phyloP scores from a whole-genome alignment of 495 filamentous ascomycete species.

The Xylaria longipes region DNA sequence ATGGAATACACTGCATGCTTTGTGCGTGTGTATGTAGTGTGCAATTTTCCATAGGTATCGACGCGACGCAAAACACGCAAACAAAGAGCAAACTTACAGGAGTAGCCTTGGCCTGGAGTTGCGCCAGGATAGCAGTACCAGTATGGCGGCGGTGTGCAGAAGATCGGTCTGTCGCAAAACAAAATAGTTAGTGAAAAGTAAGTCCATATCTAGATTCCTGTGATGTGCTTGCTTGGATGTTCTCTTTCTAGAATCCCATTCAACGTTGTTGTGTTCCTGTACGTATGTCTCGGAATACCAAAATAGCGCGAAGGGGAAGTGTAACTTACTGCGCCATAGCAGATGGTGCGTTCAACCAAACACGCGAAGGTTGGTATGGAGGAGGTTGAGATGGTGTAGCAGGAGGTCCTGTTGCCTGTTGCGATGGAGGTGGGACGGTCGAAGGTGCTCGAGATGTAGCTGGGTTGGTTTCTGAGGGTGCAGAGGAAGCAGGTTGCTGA shows the following conservation, averaged over 20 bases:
- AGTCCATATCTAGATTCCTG: neutral
- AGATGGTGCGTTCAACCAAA: neutral
- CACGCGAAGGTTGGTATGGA: neutral
- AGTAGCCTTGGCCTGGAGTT: neutral
- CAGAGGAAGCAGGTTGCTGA: neutral
- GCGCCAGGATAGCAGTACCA: slow-evolving; percentile 14
- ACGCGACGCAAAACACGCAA: neutral
- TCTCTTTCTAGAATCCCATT: neutral
- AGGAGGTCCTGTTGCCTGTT: neutral
- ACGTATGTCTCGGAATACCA: neutral
- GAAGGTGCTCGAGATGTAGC: neutral
- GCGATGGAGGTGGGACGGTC: neutral
- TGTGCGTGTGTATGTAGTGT: neutral
- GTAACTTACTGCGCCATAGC: slow-evolving; percentile 7
- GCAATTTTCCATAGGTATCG: neutral
- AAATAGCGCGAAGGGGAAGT: neutral
- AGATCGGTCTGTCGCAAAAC: neutral
- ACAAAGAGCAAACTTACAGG: slow-evolving; percentile 9
- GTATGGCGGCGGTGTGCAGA: neutral
- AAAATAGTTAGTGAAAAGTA: neutral
- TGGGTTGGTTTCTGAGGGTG: neutral
- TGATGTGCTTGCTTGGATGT: neutral
- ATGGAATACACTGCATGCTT: neutral
- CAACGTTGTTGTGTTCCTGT: neutral
- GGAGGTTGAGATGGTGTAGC: neutral